phyloP scores from a whole-genome alignment of 495 filamentous ascomycete genomes.

The Neurospora sp. region DNA sequence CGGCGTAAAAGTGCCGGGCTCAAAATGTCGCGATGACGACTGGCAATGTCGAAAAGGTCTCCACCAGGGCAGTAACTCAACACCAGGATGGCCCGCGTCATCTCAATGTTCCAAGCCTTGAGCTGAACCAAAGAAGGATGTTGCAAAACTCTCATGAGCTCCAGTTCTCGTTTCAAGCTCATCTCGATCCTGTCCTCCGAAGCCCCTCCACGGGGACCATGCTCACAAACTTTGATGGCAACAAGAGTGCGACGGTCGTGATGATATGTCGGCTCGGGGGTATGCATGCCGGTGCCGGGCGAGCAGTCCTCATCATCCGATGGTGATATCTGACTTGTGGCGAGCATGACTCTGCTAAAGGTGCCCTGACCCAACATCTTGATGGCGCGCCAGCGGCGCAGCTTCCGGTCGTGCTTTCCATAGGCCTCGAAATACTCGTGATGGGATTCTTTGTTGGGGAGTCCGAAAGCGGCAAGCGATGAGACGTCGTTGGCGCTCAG shows the following conservation, averaged over 20 bases:
- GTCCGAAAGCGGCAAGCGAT: conserved; percentile 14
- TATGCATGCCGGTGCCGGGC: conserved; percentile 4
- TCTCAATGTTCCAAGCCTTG: conserved; percentile 76
- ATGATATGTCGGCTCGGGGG: conserved; percentile 13
- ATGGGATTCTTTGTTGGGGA: conserved; percentile 25
- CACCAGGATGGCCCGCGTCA: conserved; percentile 70
- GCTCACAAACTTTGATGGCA: conserved; percentile 90
- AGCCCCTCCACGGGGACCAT: conserved; percentile 85
- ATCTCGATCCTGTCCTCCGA: conserved; percentile 81
- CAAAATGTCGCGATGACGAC: conserved; percentile 51
- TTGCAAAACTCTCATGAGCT: conserved; percentile 76
- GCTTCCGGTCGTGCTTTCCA: conserved; percentile 44
- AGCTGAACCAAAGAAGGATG: conserved; percentile 87
- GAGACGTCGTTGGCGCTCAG: conserved; percentile 37
- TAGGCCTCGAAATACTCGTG: conserved; percentile 55
- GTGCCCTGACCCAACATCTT: conserved; percentile 82
- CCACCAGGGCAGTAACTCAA: conserved; percentile 89
- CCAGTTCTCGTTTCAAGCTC: conserved; percentile 85
- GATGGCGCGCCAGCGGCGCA: conserved; percentile 63
- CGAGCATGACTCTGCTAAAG: conserved; percentile 87
- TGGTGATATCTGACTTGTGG: conserved; percentile 47
- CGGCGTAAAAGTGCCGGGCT: conserved; percentile 62
- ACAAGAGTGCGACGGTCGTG: conserved; percentile 53
- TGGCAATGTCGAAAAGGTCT: conserved; percentile 89
- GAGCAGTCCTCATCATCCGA: conserved; percentile 34